Evolutionary conservation across 306 rosid genomes (phyloP).

Genomic region (Quercus alba): DNA sequence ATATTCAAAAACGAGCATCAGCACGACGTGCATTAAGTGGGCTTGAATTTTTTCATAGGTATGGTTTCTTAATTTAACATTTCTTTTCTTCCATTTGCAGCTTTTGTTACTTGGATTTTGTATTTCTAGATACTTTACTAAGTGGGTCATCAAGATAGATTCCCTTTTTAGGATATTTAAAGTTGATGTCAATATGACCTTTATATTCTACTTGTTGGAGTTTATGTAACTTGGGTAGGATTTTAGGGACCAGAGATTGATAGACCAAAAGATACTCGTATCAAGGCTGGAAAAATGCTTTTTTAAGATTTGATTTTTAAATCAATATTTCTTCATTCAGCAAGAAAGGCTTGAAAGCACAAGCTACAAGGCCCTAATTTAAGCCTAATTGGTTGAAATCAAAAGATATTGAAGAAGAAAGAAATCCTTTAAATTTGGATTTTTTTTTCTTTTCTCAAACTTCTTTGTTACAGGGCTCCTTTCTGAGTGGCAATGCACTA

Average conservation of each 20-base stretch:
- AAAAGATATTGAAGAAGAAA: not conserved
- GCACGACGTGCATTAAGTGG: constrained; percentile 84
- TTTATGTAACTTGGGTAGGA: not conserved
- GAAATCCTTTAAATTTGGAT: not conserved
- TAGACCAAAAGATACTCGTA: not conserved
- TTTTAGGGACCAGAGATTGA: not conserved
- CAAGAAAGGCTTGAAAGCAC: no score
- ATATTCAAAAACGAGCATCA: constrained; percentile 90
- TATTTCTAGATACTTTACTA: not conserved
- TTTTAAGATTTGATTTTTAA: no score
- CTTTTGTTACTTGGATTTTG: not conserved
- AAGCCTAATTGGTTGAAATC: not conserved
- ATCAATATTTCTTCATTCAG: no score
- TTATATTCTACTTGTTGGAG: not conserved
- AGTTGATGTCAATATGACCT: not conserved
- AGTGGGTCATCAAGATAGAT: not conserved
- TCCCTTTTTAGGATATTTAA: not conserved
- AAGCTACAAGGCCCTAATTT: not conserved
- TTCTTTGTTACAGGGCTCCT: not conserved
- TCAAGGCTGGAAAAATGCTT: not conserved
- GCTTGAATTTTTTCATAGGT: constrained; percentile 96
- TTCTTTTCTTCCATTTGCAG: not conserved
- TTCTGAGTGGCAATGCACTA: not conserved
- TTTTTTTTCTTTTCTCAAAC: not conserved
- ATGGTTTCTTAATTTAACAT: constrained; percentile 22